Percentiles rank a stretch among this genome's conserved stretches.
These are phyloP conservation scores for Phaeosphaeria sp. DNA, from an alignment of 2,329 filamentous ascomycete genomes.

Conservation along the genomic window DNA sequence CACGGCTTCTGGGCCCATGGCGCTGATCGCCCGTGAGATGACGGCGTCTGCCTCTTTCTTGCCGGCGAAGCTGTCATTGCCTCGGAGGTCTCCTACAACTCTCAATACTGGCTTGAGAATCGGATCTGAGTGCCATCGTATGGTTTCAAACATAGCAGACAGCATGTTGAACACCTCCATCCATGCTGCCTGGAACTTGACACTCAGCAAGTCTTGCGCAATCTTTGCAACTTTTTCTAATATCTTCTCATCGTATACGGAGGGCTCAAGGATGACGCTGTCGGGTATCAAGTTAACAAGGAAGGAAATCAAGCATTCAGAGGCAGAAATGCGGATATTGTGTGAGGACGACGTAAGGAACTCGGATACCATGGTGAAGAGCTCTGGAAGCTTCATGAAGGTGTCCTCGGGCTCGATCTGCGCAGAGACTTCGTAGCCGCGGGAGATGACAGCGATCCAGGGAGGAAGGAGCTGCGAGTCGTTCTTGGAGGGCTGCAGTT, in stretches of 20 bases:
- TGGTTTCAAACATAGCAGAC: slow-evolving; percentile 82
- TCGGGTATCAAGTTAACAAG: slow-evolving; percentile 87
- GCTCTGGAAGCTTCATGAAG: slow-evolving; percentile 84
- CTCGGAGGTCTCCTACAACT: slow-evolving; percentile 83
- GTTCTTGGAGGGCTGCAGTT: slow-evolving; percentile 88
- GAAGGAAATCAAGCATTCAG: slow-evolving; percentile 93
- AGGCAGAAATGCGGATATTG: slow-evolving; percentile 93
- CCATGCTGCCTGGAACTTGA: slow-evolving; percentile 95
- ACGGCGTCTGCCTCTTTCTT: slow-evolving; percentile 96
- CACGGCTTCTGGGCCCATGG: slow-evolving; percentile 88
- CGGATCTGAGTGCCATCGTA: slow-evolving; percentile 85
- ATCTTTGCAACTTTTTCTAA: slow-evolving; percentile 80
- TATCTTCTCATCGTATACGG: slow-evolving; percentile 89
- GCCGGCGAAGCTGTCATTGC: slow-evolving; percentile 85
- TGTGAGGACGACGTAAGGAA: slow-evolving; percentile 88
- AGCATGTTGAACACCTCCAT: slow-evolving; percentile 92
- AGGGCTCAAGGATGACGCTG: slow-evolving; percentile 83
- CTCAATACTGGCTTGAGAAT: slow-evolving; percentile 78
- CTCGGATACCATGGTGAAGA: slow-evolving; percentile 79
- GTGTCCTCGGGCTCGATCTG: slow-evolving; percentile 90
- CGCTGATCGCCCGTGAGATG: slow-evolving; percentile 83
- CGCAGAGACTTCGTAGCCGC: slow-evolving; percentile 92
- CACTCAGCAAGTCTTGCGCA: slow-evolving; percentile 76
- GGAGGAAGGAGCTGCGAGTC: slow-evolving; percentile 94
- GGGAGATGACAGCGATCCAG: slow-evolving; percentile 94